Evolutionary conservation across 2,329 filamentous ascomycete genomes (phyloP).

Genomic region (Fusarium camptoceras): DNA sequence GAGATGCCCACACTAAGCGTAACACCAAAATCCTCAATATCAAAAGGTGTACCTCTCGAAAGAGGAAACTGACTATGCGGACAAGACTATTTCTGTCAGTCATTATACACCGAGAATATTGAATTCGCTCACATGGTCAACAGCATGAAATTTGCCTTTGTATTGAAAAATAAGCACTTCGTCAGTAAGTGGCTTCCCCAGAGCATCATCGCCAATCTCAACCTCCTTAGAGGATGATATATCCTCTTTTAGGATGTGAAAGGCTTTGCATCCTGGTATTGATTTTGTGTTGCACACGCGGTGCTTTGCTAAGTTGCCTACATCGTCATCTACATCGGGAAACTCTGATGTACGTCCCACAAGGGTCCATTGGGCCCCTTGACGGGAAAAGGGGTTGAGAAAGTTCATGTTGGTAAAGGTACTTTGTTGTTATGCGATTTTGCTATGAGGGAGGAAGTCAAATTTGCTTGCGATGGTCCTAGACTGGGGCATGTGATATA

Average conservation of each 20-base stretch:
- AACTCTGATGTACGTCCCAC: conserved; percentile 67
- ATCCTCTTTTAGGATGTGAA: conserved; percentile 59
- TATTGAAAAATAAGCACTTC: conserved; percentile 76
- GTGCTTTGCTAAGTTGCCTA: conserved; percentile 53
- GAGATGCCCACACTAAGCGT: conserved; percentile 70
- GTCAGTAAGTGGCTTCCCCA: conserved; percentile 59
- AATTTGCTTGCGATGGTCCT: background rate
- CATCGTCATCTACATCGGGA: conserved; percentile 61
- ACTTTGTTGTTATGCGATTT: background rate
- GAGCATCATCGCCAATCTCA: conserved; percentile 50
- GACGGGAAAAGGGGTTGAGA: conserved; percentile 27
- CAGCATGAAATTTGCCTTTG: conserved; percentile 71
- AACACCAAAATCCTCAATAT: conserved; percentile 79
- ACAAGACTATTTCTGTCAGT: conserved; percentile 63
- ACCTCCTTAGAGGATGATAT: conserved; percentile 54
- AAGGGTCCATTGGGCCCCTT: conserved; percentile 59
- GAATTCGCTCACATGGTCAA: conserved; percentile 71
- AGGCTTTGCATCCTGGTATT: conserved; percentile 70
- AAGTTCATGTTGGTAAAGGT: conserved; percentile 38
- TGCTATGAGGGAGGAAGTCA: background rate
- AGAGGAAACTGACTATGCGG: conserved; percentile 76
- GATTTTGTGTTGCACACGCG: conserved; percentile 54
- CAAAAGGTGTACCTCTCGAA: conserved; percentile 71
- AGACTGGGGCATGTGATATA: background rate
- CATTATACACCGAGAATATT: fast-evolving